Base-by-base conservation (phyloP, 306 rosid genomes). In the Prunus campanulata region DNA sequence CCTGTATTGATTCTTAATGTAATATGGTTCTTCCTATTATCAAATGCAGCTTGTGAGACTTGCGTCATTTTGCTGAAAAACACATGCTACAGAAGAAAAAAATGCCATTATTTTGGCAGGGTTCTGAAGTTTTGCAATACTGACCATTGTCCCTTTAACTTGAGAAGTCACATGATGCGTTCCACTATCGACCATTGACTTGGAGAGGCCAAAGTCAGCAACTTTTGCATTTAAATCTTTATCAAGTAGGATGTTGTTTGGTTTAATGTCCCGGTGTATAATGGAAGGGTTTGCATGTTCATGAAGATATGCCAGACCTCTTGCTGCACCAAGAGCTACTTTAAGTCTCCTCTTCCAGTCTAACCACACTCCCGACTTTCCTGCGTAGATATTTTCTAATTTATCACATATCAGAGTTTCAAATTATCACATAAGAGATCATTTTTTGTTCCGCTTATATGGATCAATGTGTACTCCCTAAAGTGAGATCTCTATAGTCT, bases 181-280 rank as follows among this genome's bases (percentile, higher is more conserved):
- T 39, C 75, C 89, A 72, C 79, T 68, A 25, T 91, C 93, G 29
- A 74, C 79, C 74, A 88, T 72, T 27, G 85, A 93, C 78, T 91
- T 93, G 71, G 88, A 93, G 82, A 90, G 90, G 68, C 98, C 98
- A 72, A 93, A 93, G 79, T 93, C 98, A 19, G 92, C 77, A 12
- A 93, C 96, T 86, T 90, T 91, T 32, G 97, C 93, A 52, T 70
- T 86, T 63, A 90, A 75, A 65, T 46, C 74, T 7, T 90, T 91
- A 55, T 93, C 98, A 27, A 91, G 81, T 24, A 93, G 82, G 44
- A 93, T 89, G 79, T 93, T 93, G 67, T 82, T 79, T 54, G 98
- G 88, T 81, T 93, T 93, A n/a, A 91, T 78, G 81, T 93, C 97
- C 78, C 97, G 83, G 44, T 93, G 97, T 76, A 90, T 93, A 61